Base-by-base conservation (phyloP, 805 yeast genomes). In the Blastobotrys americana region DNA sequence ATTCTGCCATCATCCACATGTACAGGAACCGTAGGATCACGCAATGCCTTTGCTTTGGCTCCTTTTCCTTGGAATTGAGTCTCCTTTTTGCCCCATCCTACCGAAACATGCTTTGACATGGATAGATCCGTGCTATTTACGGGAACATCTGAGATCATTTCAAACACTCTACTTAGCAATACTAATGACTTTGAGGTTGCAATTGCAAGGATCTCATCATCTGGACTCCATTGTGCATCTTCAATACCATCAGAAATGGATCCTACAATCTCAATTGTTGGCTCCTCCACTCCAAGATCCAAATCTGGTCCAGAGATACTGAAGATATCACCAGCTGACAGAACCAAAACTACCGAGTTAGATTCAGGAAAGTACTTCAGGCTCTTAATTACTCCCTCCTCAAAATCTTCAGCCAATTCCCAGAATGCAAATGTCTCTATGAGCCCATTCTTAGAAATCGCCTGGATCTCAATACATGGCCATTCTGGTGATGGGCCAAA, bases 51-150 rank as follows among this genome's bases (percentile, higher is more conserved):
- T 23, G 84, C 93, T 56, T 80, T 82, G 23, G 84, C 90, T 51
- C 98, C 98, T 57, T 76, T 81, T 42, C 99, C 99, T 64, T 83
- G 80, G 64, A 93, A 93, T 66, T 93, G 99, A 0, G 99, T 93
- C 62, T 90, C 97, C 54, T 82, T 81, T 50, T 83, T 84, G 58
- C 99, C 99, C 99, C 99, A 93, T 20, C 99, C 99, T 36, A 93
- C 96, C 21, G 90, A 82, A 31, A 93, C 96, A 59, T 93, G 96
- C 53, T 80, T 81, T 1, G 88, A 80, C 25, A 71, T 68, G 41
- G 77, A 65, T 39, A 89, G 70, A 60, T 93, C 98, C 5, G 72
- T 73, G 0, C 74, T 67, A 38, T 72, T 63, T 48, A 88, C 63
- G 23, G 65, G 61, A 45, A 71, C 71, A 57, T 90, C 97, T 8